Evolutionary conservation across 768 basidiomycete genomes (phyloP), one percentile per base, ranked within the genome.

Genomic region (Mycena belliarum): DNA sequence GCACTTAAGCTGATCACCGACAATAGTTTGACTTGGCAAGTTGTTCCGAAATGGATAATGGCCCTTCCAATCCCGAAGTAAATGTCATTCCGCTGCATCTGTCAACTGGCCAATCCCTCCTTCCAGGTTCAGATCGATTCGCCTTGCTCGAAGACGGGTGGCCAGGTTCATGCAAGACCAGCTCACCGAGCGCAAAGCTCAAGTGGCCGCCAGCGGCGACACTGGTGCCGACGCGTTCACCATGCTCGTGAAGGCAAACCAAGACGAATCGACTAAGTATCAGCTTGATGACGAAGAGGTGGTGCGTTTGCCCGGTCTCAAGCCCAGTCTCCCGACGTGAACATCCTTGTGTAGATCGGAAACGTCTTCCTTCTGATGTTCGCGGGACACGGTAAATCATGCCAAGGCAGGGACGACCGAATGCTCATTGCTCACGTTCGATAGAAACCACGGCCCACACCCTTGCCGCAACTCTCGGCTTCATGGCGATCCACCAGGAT

Each of bases 281-380:
- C 66, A 72, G 52, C 63, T 81, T 24, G 70, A 72, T 47, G 75
- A 80, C 52, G 51, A 70, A 12, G 79, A 80, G 59, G 55, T 81
- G 49, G 79, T 78, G 44, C 25, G 72, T 62, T 38, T 25, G 12
- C 2, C 20, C n/a, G n/a, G n/a, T n/a, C n/a, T n/a, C n/a, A n/a
- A n/a, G n/a, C n/a, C n/a, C n/a, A n/a, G n/a, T n/a, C n/a, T n/a
- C n/a, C n/a, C n/a, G n/a, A n/a, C n/a, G n/a, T n/a, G 15, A 9
- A 20, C 18, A 25, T 41, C 3, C 15, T 9, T 16, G 9, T 20
- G 1, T 43, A 82, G 82, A 80, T 82, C 46, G 83, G 82, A 6
- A 85, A 84, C 48, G 64, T 82, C 1, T 84, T 76, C 59, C 61
- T 77, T 12, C 71, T 82, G 65, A 69, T 87, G 23, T 79, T 86